Base-by-base conservation (phyloP, 345 rosid species). In the Euphorbia pulcherrima region DNA sequence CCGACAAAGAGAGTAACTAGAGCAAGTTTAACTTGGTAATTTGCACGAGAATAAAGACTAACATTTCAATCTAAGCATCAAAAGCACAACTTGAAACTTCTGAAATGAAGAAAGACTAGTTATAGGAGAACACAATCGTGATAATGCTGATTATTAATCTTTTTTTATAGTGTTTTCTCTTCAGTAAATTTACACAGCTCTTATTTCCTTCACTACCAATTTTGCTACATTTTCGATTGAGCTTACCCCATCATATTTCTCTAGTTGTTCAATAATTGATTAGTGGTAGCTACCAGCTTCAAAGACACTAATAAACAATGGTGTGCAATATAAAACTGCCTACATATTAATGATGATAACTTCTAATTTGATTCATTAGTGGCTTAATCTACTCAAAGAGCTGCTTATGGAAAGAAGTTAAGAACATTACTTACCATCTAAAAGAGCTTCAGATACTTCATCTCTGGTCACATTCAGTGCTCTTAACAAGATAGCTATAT, bases 381-480 rank as follows among this genome's bases (percentile, higher is more conserved):
- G 11, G 16, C 11, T 44, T 12, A 1, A 44, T n/a, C n/a, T n/a
- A 70, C 27, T 23, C 41, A n/a, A 62, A 62, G 23, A 9, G 37
- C 21, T 44, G 61, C 56, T 48, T 24, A 61, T 6, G 74, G 37
- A 57, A 29, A 16, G 37, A 50, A 66, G 7, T 61, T 40, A 74
- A 74, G 29, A 69, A 29, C 44, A 74, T n/a, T 13, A 57, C 85
- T 26, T 80, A 94, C 99, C 99, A 78, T 94, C 97, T 55, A 84
- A 72, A 68, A 94, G 96, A 80, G 99, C 99, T 83, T 89, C 97
- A 26, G 92, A 87, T 23, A 94, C 97, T 61, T 89, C 97, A 68
- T 94, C 99, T 77, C 90, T 74, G 0, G 99, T 94, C 55, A 94
- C 99, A 80, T 89, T 94, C 68, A 94, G 62, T 41, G 99, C 99